Percentiles rank a stretch among this genome's conserved stretches.
Conservation (phyloP, 179 eudicot genomes). For the Beta lomatogona region DNA sequence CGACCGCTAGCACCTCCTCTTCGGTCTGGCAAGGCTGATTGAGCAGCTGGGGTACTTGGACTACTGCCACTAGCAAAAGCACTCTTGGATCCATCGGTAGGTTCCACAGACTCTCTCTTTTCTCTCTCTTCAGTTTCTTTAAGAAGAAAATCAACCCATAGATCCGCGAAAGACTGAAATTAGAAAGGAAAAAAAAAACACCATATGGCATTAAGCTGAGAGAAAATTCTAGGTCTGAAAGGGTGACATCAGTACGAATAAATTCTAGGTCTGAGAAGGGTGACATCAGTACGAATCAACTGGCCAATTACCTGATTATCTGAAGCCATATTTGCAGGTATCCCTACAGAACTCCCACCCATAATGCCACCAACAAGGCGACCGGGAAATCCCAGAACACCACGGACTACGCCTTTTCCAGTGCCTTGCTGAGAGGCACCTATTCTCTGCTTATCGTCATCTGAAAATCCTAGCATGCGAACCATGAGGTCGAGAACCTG, state of each 20-base stretch:
- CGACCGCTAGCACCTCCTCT: conserved; percentile 33
- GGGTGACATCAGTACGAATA: not conserved
- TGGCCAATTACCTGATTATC: conserved; percentile 63
- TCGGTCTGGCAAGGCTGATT: conserved; percentile 36
- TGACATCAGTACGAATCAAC: not conserved
- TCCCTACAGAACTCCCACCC: conserved; percentile 62
- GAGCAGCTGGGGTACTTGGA: conserved; percentile 30
- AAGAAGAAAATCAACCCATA: conserved; percentile 98
- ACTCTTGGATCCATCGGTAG: conserved; percentile 32
- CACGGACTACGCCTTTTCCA: conserved; percentile 94
- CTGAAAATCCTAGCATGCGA: conserved; percentile 97
- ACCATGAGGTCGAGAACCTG: conserved; percentile 99
- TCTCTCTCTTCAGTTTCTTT: conserved; percentile 95
- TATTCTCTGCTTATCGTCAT: conserved; percentile 94
- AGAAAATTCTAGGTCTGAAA: not conserved
- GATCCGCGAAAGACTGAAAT: conserved; percentile 86
- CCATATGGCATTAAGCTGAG: not conserved
- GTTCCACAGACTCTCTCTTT: conserved; percentile 60
- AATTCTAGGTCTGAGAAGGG: not conserved
- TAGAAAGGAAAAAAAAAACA: not conserved
- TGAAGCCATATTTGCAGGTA: conserved; percentile 51
- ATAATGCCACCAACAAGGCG: conserved; percentile 96
- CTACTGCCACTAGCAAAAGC: conserved; percentile 25
- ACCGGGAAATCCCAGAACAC: conserved; percentile 94
- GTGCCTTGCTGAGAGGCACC: conserved; percentile 91